phyloP scores from a whole-genome alignment of 2,329 filamentous ascomycete species.

The Capronia epimyces region DNA sequence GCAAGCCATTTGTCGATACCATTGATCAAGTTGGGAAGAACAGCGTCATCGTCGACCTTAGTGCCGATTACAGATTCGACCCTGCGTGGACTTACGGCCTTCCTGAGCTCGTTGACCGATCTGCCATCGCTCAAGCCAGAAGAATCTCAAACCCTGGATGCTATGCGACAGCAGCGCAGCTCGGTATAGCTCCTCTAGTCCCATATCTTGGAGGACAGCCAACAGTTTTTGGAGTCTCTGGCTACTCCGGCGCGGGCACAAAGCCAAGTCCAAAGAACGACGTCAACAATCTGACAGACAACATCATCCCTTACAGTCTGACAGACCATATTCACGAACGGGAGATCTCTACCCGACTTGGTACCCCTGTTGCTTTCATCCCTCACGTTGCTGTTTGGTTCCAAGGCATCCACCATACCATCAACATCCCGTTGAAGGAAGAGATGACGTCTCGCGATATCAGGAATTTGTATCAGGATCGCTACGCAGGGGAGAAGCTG shows the following conservation, averaged over 20 bases:
- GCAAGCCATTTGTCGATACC: slow-evolving; percentile 88
- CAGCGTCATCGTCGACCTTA: slow-evolving; percentile 84
- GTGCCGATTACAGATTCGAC: slow-evolving; percentile 94
- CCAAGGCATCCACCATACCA: slow-evolving; percentile 88
- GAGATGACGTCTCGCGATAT: slow-evolving; percentile 88
- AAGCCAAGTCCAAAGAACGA: slow-evolving; percentile 95
- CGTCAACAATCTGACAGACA: slow-evolving; percentile 72
- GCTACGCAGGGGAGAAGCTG: slow-evolving; percentile 91
- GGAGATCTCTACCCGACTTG: slow-evolving; percentile 77
- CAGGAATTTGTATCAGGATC: slow-evolving; percentile 88
- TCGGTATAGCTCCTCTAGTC: slow-evolving; percentile 78
- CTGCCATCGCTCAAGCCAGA: slow-evolving; percentile 68
- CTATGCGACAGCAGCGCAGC: slow-evolving; percentile 87
- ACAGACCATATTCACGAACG: slow-evolving; percentile 93
- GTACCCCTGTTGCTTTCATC: slow-evolving; percentile 70
- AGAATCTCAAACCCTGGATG: slow-evolving; percentile 91
- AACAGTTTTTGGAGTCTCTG: slow-evolving; percentile 82
- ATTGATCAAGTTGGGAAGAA: slow-evolving; percentile 64
- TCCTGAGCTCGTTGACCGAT: slow-evolving; percentile 74
- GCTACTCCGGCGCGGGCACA: slow-evolving; percentile 90
- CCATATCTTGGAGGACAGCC: slow-evolving; percentile 72
- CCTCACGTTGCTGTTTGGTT: slow-evolving; percentile 97
- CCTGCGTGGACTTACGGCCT: slow-evolving; percentile 81
- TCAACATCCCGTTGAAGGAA: slow-evolving; percentile 80
- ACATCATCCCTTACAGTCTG: slow-evolving; percentile 84